These are phyloP conservation scores for Gremmenia infestans DNA, from an alignment of 2,329 filamentous ascomycete species.

Conservation along the genomic window DNA sequence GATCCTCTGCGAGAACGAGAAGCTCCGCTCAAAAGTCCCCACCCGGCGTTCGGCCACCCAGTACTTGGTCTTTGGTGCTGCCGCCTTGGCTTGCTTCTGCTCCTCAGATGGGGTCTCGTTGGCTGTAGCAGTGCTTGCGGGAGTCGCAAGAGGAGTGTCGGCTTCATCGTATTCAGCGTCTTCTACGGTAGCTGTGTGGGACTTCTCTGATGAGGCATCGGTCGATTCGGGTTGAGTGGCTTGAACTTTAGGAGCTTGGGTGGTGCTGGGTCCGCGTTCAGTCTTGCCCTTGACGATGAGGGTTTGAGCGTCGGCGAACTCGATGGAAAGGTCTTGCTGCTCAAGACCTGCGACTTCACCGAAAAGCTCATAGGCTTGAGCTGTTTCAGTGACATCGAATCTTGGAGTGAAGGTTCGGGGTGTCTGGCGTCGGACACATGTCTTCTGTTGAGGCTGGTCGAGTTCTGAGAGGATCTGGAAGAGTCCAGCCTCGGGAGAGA, in stretches of 20 bases:
- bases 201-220: slow-evolving; percentile 29
- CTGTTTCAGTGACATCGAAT: slow-evolving; percentile 71
- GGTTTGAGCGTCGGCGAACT: slow-evolving; percentile 73
- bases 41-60: slow-evolving; percentile 64
- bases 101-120: slow-evolving; percentile 38
- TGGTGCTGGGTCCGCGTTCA: slow-evolving; percentile 49
- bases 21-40: slow-evolving; percentile 62
- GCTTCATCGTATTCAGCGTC: slow-evolving; percentile 23
- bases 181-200: slow-evolving; percentile 20
- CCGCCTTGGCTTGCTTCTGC: slow-evolving; percentile 34
- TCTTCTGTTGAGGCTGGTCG: slow-evolving; percentile 34
- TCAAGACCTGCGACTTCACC: slow-evolving; percentile 72
- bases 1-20: slow-evolving; percentile 60
- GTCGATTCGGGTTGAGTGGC: slow-evolving; percentile 37
- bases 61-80: slow-evolving; percentile 51
- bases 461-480: slow-evolving; percentile 60
- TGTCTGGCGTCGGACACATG: slow-evolving; percentile 26
- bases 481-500: slow-evolving; percentile 33
- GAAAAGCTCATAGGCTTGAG: slow-evolving; percentile 66
- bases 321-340: slow-evolving; percentile 67
- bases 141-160: slow-evolving; percentile 20
- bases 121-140: slow-evolving; percentile 9
- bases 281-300: slow-evolving; percentile 58
- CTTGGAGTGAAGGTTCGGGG: slow-evolving; percentile 57
- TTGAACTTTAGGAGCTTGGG: slow-evolving; percentile 44